phyloP scores from a whole-genome alignment of 164 flowering plant species.

The Tetracentron sinense region DNA sequence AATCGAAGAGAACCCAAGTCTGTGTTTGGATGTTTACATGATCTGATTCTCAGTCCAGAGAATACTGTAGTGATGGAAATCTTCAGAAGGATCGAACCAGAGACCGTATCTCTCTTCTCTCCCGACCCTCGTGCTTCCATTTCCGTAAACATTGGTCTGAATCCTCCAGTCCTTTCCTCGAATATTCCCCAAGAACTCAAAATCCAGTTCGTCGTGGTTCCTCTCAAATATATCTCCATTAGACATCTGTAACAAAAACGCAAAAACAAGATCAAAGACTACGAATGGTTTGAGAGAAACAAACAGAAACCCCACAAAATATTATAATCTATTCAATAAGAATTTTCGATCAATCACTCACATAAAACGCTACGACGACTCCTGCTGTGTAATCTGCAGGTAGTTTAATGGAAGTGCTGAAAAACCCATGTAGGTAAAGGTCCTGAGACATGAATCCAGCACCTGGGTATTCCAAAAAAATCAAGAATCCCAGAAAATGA shows the following conservation, averaged over 20 bases:
- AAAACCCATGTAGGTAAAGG: slow-evolving; percentile 77
- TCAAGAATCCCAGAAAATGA: slow-evolving; percentile 2
- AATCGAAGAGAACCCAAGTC: not conserved
- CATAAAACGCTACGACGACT: slow-evolving; percentile 91
- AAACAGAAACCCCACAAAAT: not conserved
- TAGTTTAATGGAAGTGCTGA: slow-evolving; percentile 87
- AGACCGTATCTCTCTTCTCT: slow-evolving; percentile 91
- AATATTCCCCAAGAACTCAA: slow-evolving; percentile 84
- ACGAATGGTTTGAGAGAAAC: too few species aligned
- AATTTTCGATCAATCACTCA: slow-evolving; percentile 40
- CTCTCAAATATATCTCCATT: slow-evolving; percentile 79
- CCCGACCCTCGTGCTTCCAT: slow-evolving; percentile 80
- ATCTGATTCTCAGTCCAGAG: slow-evolving; percentile 77
- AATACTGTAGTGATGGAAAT: slow-evolving; percentile 79
- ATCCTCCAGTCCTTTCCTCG: slow-evolving; percentile 85
- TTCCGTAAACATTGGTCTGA: slow-evolving; percentile 86
- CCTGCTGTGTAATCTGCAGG: slow-evolving; percentile 96
- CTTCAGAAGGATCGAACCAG: slow-evolving; percentile 93
- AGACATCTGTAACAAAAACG: slow-evolving; percentile 63
- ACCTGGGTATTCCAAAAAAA: slow-evolving; percentile 46
- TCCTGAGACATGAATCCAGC: slow-evolving; percentile 89
- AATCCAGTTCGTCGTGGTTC: slow-evolving; percentile 85
- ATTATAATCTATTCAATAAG: not conserved
- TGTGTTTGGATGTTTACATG: slow-evolving; percentile 41
- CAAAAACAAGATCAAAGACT: too few species aligned